A percentile compares a stretch with the other conserved stretches of the same genome.
These are phyloP conservation scores for Malbranchea cinnamomea DNA, from an alignment of 2,329 filamentous ascomycete species.

Conservation along the genomic window DNA sequence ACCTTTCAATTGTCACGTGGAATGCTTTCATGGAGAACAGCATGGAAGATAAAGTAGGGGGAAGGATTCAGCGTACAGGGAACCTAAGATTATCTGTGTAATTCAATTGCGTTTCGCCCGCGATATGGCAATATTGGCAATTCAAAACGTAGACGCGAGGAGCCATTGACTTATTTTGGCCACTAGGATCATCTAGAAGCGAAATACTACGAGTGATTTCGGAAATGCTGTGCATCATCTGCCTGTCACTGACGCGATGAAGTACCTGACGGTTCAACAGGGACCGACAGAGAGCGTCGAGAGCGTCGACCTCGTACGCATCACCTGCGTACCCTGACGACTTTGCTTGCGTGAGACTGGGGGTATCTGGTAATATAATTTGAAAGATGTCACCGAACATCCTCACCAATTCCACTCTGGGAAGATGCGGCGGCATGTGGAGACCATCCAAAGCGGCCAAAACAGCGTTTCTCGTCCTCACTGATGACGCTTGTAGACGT, in stretches of 20 bases:
- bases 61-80: constrained; percentile 17
- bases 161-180: constrained; percentile 15
- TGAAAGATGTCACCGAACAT: constrained; percentile 23
- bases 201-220: constrained; percentile 22
- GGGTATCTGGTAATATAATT: constrained; percentile 25
- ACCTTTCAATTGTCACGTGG: neutral
- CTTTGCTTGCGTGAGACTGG: constrained; percentile 15
- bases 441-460: constrained; percentile 23
- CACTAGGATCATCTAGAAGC: constrained; percentile 22
- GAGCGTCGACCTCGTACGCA: constrained; percentile 23
- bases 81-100: constrained; percentile 15
- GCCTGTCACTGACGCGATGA: constrained; percentile 27
- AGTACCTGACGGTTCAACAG: constrained; percentile 22
- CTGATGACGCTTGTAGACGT: constrained; percentile 20
- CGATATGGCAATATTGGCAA: constrained; percentile 22
- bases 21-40: no score
- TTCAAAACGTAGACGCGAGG: constrained; percentile 25
- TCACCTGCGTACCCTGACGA: constrained; percentile 15
- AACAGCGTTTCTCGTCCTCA: constrained; percentile 24
- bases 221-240: constrained; percentile 23
- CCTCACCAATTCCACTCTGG: constrained; percentile 21
- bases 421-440: constrained; percentile 20
- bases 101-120: constrained; percentile 22
- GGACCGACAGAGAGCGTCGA: constrained; percentile 21
- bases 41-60: constrained; percentile 1